phyloP scores from a whole-genome alignment of 345 rosid genomes.

The Gossypium sturtianum region DNA sequence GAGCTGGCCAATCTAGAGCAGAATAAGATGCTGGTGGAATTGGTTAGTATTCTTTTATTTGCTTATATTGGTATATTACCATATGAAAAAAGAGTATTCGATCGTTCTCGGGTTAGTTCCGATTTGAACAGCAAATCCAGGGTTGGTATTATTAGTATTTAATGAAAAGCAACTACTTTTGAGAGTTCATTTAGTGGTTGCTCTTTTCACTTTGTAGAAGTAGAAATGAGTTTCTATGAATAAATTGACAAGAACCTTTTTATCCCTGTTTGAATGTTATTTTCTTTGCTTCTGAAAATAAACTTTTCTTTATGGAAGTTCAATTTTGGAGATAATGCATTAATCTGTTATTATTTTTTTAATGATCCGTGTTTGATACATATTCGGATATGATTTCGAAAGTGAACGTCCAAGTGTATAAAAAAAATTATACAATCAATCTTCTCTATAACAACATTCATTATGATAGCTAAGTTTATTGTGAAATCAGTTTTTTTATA shows the following conservation, averaged over 20 bases:
- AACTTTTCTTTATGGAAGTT: background rate
- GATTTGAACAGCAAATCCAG: constrained; percentile 9
- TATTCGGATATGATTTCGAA: too few relatives aligned
- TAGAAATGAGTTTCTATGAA: background rate
- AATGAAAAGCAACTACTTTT: background rate
- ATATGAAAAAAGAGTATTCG: background rate
- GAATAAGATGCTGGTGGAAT: constrained; percentile 37
- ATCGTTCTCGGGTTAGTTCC: constrained; percentile 11
- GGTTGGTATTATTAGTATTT: constrained; percentile 10
- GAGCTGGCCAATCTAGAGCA: constrained; percentile 95
- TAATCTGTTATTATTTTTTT: too few relatives aligned
- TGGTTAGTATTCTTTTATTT: constrained; percentile 23
- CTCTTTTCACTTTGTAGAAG: background rate
- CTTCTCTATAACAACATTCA: too few relatives aligned
- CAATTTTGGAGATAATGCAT: background rate
- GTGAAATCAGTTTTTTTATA: too few relatives aligned
- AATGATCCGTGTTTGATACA: too few relatives aligned
- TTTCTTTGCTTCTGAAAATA: background rate
- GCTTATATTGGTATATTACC: background rate
- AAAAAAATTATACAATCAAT: too few relatives aligned
- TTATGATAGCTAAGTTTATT: too few relatives aligned
- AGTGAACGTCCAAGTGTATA: too few relatives aligned
- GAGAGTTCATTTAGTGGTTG: background rate
- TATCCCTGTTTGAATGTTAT: background rate
- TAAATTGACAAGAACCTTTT: background rate